Base-by-base conservation (phyloP, 768 basidiomycete species). In the Candolleomyces efflorescens region DNA sequence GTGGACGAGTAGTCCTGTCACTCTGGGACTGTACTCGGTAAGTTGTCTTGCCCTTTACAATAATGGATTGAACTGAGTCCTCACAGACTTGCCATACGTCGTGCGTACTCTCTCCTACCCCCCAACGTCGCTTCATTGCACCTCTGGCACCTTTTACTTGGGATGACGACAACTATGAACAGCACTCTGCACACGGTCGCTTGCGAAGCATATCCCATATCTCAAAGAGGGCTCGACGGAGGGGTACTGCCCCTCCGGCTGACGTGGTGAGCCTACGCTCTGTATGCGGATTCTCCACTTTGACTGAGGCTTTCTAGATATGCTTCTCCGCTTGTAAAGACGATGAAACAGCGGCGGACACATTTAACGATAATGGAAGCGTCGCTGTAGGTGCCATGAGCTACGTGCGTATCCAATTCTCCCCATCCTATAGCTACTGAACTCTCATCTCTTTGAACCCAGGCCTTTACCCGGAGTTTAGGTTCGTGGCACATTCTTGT, bases 301-400 rank as follows among this genome's bases (percentile, higher is more conserved):
- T 23, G 47, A 32, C 12, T 22, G 12, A 7, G 48, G 9, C 58
- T 17, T 27, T 27, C 23, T 54, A 87, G 84, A 85, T 90, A 54
- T 87, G 84, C 1, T 89, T 83, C 68, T 83, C 87, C 12, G 87
- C 82, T 20, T 89, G 89, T 64, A 76, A 81, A 53, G 90, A 91
- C 66, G 78, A 78, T 39, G 82, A 89, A 69, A 89, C 81, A 0
- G 89, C 87, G 63, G 84, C 86, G 0, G 89, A 90, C 65, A 87
- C 87, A 0, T 81, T 82, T 48, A 73, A 79, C 32, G 32, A 32
- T 32, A 32, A 11, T 22, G 77, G 76, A 22, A 86, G 86, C n/a
- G 73, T 81, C 5, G 85, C 89, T 0, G 84, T 87, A 5, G 90
- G 90, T 1, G 90, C 89, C 2, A 91, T 91, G 86, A 89, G 87